Conservation (phyloP, 2,329 filamentous ascomycete species). For the Alternaria alternata region DNA sequence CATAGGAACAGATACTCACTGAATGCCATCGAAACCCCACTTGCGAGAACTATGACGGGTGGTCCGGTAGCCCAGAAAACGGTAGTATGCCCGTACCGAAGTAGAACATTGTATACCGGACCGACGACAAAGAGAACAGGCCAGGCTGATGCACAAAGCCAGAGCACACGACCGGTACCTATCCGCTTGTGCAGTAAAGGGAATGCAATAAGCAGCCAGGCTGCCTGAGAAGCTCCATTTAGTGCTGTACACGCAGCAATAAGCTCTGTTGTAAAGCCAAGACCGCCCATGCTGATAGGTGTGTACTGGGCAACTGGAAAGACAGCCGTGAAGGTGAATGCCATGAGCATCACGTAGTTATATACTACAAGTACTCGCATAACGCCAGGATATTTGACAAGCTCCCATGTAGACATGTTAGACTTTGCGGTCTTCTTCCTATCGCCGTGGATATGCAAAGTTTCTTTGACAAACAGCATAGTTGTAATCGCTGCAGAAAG, state of each 20-base stretch:
- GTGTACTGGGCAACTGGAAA: constrained; percentile 75
- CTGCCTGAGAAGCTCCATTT: constrained; percentile 70
- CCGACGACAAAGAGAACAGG: constrained; percentile 68
- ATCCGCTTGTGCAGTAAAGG: constrained; percentile 70
- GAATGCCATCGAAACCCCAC: constrained; percentile 42
- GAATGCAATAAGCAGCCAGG: constrained; percentile 76
- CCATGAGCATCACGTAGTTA: constrained; percentile 72
- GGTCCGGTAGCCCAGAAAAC: constrained; percentile 66
- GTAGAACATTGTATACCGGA: constrained; percentile 65
- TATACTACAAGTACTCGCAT: constrained; percentile 71
- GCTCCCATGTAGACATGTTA: constrained; percentile 59
- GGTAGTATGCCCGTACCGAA: constrained; percentile 55
- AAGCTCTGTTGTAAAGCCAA: constrained; percentile 66
- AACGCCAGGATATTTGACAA: constrained; percentile 71
- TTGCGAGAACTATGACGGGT: background rate
- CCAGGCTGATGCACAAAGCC: constrained; percentile 65
- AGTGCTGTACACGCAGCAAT: constrained; percentile 73
- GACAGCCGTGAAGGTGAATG: constrained; percentile 75
- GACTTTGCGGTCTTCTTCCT: constrained; percentile 30
- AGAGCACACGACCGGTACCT: constrained; percentile 72
- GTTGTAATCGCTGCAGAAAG: constrained; percentile 62
- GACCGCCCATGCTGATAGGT: constrained; percentile 67
- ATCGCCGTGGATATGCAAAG: constrained; percentile 39
- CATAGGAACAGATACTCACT: constrained; percentile 52
- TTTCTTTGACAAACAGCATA: constrained; percentile 68